Percentiles rank a stretch among this genome's conserved stretches.
Evolutionary conservation across 106 monocot genomes (phyloP).

Genomic region (Acorus calamus): DNA sequence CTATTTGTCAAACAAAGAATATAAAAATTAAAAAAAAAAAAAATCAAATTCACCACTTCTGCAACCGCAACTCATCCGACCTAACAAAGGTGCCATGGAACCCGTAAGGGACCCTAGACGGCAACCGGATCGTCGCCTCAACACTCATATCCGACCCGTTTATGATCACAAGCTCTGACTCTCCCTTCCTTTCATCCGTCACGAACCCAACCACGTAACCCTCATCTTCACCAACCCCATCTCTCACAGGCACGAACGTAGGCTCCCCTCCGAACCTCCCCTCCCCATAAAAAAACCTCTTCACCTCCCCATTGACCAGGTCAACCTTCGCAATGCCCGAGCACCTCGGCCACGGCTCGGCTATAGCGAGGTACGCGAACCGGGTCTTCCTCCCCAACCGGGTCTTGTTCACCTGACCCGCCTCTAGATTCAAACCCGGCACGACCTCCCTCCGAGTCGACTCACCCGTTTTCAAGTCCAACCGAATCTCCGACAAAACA

Average conservation of each 20-base stretch:
- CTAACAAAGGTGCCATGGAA: constrained; percentile 39
- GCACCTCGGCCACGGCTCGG: constrained; percentile 46
- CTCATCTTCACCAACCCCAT: constrained; percentile 22
- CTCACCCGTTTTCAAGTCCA: constrained; percentile 20
- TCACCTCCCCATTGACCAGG: constrained; percentile 19
- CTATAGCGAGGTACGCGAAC: constrained; percentile 34
- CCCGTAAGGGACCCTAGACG: constrained; percentile 35
- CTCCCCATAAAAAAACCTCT: constrained; percentile 22
- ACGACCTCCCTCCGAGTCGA: constrained; percentile 25
- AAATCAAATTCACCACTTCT: background rate
- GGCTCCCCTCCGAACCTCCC: constrained; percentile 45
- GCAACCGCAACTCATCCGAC: constrained; percentile 4
- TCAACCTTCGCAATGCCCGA: constrained; percentile 44
- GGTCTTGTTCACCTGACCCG: constrained; percentile 35
- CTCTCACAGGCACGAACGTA: constrained; percentile 14
- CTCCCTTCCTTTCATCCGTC: constrained; percentile 20
- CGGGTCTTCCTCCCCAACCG: constrained; percentile 32
- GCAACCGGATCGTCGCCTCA: constrained; percentile 23
- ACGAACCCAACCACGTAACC: constrained; percentile 38
- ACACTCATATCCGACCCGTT: constrained; percentile 19
- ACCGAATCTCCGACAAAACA: constrained; percentile 33
- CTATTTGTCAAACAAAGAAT: too few species aligned
- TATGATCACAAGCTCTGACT: constrained; percentile 28
- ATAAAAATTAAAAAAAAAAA: too few species aligned
- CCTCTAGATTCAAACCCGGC: constrained; percentile 33